These are phyloP conservation scores for Pestalotiopsis sp. DNA, from an alignment of 2,329 filamentous ascomycete species.

Conservation along the genomic window DNA sequence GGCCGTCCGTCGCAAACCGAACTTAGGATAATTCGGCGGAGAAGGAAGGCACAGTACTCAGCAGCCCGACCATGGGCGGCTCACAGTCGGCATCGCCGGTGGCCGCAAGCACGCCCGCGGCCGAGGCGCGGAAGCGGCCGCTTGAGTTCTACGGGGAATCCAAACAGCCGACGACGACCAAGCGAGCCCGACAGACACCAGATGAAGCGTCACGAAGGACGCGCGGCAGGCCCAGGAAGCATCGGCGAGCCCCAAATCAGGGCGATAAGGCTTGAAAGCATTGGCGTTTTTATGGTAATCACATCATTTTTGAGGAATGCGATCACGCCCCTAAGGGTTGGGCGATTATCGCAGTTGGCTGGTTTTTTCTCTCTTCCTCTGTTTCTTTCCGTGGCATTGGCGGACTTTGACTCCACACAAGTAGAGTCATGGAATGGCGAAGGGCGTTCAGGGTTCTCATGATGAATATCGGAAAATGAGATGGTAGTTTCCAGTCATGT, in stretches of 20 bases:
- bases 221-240: constrained; percentile 11
- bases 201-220: constrained; percentile 3
- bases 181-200: background rate
- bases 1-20: constrained; percentile 49
- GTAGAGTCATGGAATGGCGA: too few relatives aligned
- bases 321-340: background rate
- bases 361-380: background rate
- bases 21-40: constrained; percentile 35
- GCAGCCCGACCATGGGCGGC: background rate
- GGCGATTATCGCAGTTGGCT: background rate
- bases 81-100: background rate
- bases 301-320: background rate
- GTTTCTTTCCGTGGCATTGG: background rate
- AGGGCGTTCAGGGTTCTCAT: too few relatives aligned
- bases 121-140: too few relatives aligned
- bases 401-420: too few relatives aligned
- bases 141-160: background rate
- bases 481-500: too few relatives aligned
- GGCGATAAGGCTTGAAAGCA: background rate
- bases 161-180: background rate
- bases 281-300: background rate
- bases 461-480: too few relatives aligned
- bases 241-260: constrained; percentile 1
- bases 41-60: background rate
- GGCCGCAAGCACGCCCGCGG: background rate